phyloP scores from a whole-genome alignment of 2,329 filamentous ascomycete species.

The Phaeophleospora eucalypticola region DNA sequence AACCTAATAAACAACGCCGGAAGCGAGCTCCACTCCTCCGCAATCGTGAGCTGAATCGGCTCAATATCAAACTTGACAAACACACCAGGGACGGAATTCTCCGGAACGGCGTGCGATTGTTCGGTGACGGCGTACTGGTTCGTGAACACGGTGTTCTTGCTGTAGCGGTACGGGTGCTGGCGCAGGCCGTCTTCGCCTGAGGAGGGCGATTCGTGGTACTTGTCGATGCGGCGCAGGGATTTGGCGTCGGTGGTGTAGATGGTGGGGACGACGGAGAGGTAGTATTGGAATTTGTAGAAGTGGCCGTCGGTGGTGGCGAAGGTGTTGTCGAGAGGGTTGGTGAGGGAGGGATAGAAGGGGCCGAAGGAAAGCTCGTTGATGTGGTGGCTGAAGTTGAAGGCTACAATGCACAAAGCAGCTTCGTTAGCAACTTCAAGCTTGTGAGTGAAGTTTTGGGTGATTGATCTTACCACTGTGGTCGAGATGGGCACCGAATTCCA shows the following conservation, averaged over 20 bases:
- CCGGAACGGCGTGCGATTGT: conserved; percentile 67
- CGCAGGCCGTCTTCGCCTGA: conserved; percentile 35
- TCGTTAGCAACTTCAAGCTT: conserved; percentile 5
- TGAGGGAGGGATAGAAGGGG: conserved; percentile 88
- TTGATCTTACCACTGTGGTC: conserved; percentile 66
- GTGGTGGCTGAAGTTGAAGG: conserved; percentile 97
- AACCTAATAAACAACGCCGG: conserved; percentile 73
- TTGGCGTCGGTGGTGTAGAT: conserved; percentile 63
- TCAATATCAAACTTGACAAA: conserved; percentile 99
- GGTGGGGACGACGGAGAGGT: conserved; percentile 89
- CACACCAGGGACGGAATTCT: conserved; percentile 74
- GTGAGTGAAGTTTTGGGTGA: background rate
- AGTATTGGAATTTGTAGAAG: conserved; percentile 98
- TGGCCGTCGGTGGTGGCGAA: conserved; percentile 68
- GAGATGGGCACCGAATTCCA: conserved; percentile 72
- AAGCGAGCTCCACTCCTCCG: conserved; percentile 73
- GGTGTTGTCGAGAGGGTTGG: conserved; percentile 91
- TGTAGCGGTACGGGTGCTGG: conserved; percentile 33
- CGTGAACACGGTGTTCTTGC: conserved; percentile 67
- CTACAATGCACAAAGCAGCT: too few relatives aligned
- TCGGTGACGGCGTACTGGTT: conserved; percentile 98
- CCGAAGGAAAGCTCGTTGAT: conserved; percentile 95
- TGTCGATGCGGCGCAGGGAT: conserved; percentile 38
- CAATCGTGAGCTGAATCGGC: conserved; percentile 81
- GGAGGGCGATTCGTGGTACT: conserved; percentile 39